Evolutionary conservation across 2,329 filamentous ascomycete species (phyloP).

Genomic region (Monosporascus sp.): DNA sequence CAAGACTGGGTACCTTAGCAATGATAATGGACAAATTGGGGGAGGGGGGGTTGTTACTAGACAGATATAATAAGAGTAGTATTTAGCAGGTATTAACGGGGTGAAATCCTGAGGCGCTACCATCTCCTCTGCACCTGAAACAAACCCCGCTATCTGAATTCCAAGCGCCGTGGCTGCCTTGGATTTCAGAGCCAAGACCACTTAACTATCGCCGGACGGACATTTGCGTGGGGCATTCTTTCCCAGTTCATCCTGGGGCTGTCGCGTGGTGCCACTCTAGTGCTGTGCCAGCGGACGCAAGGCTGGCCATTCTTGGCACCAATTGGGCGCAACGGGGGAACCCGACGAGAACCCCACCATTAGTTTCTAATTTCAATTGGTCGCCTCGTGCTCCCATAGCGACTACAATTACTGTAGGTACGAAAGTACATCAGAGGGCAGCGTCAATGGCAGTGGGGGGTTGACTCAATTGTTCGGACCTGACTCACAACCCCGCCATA

Average conservation of each 20-base stretch:
- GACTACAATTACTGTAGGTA: background rate
- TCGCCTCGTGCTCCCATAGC: background rate
- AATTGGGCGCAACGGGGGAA: background rate
- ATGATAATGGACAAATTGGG: too few relatives aligned
- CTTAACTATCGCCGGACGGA: too few relatives aligned
- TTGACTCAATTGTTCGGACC: conserved; percentile 6
- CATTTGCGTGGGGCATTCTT: background rate
- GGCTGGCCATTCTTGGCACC: background rate
- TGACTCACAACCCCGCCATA: conserved; percentile 15
- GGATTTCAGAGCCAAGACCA: background rate
- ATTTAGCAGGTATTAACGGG: background rate
- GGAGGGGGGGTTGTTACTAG: too few relatives aligned
- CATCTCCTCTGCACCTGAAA: background rate
- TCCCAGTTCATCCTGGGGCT: background rate
- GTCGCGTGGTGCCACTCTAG: background rate
- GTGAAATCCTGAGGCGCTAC: background rate
- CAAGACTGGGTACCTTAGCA: too few relatives aligned
- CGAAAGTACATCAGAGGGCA: background rate
- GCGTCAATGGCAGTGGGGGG: background rate
- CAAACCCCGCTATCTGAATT: background rate
- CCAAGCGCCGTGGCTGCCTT: background rate
- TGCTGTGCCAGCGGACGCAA: background rate
- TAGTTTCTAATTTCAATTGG: background rate
- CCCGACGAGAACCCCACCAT: background rate
- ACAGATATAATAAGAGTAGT: background rate